These are phyloP conservation scores for Psilocybe cubensis DNA, from an alignment of 768 basidiomycete genomes.

Conservation along the genomic window DNA sequence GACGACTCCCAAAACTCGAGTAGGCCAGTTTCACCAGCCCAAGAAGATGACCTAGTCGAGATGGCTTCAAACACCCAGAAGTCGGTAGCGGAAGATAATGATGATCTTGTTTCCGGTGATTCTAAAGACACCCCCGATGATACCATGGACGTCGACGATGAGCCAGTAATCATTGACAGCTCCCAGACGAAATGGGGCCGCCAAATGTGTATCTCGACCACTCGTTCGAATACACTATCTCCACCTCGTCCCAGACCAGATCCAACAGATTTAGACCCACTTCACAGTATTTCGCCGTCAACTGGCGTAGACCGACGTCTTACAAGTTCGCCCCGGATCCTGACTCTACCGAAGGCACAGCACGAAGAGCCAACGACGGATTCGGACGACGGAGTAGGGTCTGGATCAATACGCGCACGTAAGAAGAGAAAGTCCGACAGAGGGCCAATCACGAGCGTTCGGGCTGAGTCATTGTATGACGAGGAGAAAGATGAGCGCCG, in stretches of 20 bases:
- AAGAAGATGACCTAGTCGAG: background rate
- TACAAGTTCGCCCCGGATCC: too few relatives aligned
- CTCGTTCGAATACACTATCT: background rate
- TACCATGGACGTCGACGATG: slow-evolving; percentile 15
- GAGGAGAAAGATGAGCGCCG: background rate
- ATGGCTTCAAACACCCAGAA: background rate
- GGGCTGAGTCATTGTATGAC: too few relatives aligned
- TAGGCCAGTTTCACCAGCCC: background rate
- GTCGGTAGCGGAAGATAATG: too few relatives aligned
- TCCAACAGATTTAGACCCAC: background rate
- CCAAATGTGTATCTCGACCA: slow-evolving; percentile 31
- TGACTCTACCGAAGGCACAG: too few relatives aligned
- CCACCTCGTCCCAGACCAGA: background rate
- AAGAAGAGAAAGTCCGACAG: slow-evolving; percentile 39
- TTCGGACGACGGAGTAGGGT: background rate
- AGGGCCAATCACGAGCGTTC: background rate
- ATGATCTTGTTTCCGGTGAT: slow-evolving; percentile 11
- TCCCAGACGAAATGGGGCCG: slow-evolving; percentile 26
- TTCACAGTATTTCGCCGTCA: background rate
- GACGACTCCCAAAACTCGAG: background rate
- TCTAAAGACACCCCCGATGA: too few relatives aligned
- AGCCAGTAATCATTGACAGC: slow-evolving; percentile 20
- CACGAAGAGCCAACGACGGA: too few relatives aligned
- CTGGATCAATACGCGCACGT: slow-evolving; percentile 19
- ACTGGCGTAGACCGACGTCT: background rate